These are phyloP conservation scores for Erysimum pusillum DNA, from an alignment of 441 rosid genomes.

Conservation along the genomic window DNA sequence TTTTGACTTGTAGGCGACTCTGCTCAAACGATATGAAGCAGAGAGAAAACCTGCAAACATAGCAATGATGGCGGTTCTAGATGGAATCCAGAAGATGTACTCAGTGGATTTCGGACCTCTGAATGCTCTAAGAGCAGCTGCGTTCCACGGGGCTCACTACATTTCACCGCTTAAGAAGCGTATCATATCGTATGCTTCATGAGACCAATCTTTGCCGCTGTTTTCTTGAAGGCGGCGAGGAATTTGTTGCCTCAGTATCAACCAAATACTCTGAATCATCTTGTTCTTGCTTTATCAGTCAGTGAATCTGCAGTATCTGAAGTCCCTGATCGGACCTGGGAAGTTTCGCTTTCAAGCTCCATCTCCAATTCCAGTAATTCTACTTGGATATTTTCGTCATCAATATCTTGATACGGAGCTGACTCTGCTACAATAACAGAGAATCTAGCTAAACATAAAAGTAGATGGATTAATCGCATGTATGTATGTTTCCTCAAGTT, in stretches of 20 bases:
- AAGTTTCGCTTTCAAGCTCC: constrained; percentile 60
- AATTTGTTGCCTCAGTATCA: neutral
- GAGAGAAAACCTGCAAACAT: constrained; percentile 87
- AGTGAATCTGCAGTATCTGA: too few species aligned
- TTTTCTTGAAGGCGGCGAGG: constrained; percentile 39
- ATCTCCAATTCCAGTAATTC: constrained; percentile 71
- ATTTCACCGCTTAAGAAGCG: constrained; percentile 82
- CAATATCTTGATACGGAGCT: constrained; percentile 55
- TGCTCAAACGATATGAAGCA: constrained; percentile 77
- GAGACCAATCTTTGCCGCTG: constrained; percentile 69
- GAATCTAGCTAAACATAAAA: constrained; percentile 38
- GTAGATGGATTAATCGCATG: too few species aligned
- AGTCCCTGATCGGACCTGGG: constrained; percentile 37
- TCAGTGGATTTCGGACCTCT: constrained; percentile 86
- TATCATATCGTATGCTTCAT: constrained; percentile 87
- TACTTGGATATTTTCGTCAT: constrained; percentile 75
- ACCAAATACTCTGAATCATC: constrained; percentile 2
- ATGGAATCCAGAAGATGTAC: constrained; percentile 90
- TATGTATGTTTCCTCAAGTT: too few species aligned
- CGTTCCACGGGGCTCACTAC: constrained; percentile 79
- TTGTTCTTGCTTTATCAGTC: too few species aligned
- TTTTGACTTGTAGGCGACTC: constrained; percentile 55
- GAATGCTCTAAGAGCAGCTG: constrained; percentile 84
- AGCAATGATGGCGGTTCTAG: constrained; percentile 90
- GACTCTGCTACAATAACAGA: constrained; percentile 56